phyloP scores from a whole-genome alignment of 2,329 filamentous ascomycete species.

The Plectosphaerella sp. region DNA sequence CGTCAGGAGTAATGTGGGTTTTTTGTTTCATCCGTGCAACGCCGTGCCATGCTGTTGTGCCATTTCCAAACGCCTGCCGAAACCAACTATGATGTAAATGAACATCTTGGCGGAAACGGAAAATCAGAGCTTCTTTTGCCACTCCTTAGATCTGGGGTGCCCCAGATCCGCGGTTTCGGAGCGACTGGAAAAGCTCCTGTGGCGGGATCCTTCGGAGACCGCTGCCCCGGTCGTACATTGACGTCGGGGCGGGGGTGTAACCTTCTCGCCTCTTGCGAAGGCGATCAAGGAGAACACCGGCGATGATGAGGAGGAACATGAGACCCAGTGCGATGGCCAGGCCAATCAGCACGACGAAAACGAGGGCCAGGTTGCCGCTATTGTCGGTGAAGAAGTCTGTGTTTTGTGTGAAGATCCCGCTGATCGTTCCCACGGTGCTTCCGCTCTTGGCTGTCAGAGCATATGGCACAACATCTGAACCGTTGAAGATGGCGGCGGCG shows the following conservation, averaged over 20 bases:
- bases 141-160: conserved; percentile 45
- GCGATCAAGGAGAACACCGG: conserved; percentile 71
- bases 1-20: no score
- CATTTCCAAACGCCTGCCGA: conserved; percentile 31
- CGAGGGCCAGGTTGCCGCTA: conserved; percentile 58
- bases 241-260: conserved; percentile 72
- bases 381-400: conserved; percentile 60
- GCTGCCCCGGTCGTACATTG: conserved; percentile 55
- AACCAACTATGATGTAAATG: conserved; percentile 8
- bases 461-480: conserved; percentile 72
- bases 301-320: conserved; percentile 72
- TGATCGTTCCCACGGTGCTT: conserved; percentile 67
- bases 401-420: conserved; percentile 78
- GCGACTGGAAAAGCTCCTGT: conserved; percentile 51
- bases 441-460: conserved; percentile 68
- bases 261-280: conserved; percentile 73
- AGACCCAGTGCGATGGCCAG: conserved; percentile 74
- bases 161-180: conserved; percentile 42
- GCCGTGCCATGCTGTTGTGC: conserved; percentile 8
- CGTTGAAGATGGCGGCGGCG: conserved; percentile 85
- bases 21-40: neutral
- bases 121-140: conserved; percentile 5
- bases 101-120: conserved; percentile 1
- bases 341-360: conserved; percentile 75
- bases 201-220: conserved; percentile 58